Evolutionary conservation across 768 basidiomycete genomes (phyloP).

Genomic region (Suillus clintonianus): DNA sequence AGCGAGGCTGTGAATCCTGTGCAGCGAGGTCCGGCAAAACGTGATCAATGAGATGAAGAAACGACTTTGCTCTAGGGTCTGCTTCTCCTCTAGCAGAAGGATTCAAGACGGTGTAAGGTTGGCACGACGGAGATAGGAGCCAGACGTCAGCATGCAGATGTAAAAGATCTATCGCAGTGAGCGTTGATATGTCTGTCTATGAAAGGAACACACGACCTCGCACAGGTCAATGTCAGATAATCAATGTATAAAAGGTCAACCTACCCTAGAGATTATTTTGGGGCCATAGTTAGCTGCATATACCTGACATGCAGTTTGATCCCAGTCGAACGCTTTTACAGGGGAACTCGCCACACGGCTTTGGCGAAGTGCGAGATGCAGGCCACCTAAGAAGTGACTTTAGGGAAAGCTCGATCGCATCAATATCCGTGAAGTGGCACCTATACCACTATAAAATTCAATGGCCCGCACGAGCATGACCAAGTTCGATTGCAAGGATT

Average conservation of each 20-base stretch:
- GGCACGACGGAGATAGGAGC: conserved; percentile 82
- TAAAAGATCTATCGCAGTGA: conserved; percentile 51
- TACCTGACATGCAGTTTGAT: conserved; percentile 70
- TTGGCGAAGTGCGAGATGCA: conserved; percentile 65
- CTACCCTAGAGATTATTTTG: conserved; percentile 52
- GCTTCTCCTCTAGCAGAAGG: conserved; percentile 66
- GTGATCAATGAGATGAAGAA: conserved; percentile 65
- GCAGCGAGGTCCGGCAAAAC: conserved; percentile 61
- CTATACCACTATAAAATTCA: conserved; percentile 85
- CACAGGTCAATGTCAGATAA: not conserved
- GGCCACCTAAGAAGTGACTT: conserved; percentile 51
- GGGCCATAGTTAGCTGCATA: conserved; percentile 63
- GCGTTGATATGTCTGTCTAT: conserved; percentile 61
- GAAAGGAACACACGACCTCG: not conserved
- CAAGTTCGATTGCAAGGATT: conserved; percentile 3
- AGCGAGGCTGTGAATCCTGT: conserved; percentile 49
- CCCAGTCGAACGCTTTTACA: conserved; percentile 81
- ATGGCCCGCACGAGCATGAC: conserved; percentile 21
- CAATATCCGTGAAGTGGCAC: conserved; percentile 39
- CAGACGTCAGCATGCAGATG: conserved; percentile 59
- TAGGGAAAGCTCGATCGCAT: not conserved
- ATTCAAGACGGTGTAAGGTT: conserved; percentile 82
- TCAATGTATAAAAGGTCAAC: conserved; percentile 5
- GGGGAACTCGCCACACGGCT: conserved; percentile 49
- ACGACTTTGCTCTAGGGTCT: conserved; percentile 77